These are phyloP conservation scores for Phytophthora hybrid DNA, from an alignment of 352 stramenopile species.

Conservation along the genomic window DNA sequence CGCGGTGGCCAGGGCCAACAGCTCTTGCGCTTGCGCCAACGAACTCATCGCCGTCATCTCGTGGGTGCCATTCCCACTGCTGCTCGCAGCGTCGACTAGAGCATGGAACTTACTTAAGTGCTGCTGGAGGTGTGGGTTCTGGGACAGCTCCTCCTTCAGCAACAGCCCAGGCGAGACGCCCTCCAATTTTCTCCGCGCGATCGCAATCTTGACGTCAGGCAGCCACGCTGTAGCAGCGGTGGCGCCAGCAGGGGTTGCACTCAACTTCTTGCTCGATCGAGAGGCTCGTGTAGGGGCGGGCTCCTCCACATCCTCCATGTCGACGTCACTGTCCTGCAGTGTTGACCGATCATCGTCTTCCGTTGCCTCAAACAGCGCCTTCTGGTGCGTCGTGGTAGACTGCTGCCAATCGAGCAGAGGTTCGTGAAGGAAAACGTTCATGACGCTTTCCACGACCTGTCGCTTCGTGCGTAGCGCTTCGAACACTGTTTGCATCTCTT, in stretches of 20 bases:
- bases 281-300: neutral
- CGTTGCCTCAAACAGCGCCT: slow-evolving; percentile 55
- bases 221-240: slow-evolving; percentile 55
- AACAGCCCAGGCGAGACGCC: slow-evolving; percentile 71
- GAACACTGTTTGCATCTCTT: slow-evolving; percentile 89
- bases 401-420: slow-evolving; percentile 92
- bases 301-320: slow-evolving; percentile 42
- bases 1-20: slow-evolving; percentile 84
- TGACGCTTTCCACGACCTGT: slow-evolving; percentile 87
- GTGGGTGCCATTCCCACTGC: slow-evolving; percentile 9
- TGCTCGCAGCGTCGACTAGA: slow-evolving; percentile 55
- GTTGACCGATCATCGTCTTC: slow-evolving; percentile 31
- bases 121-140: slow-evolving; percentile 72
- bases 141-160: slow-evolving; percentile 77
- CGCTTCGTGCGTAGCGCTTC: slow-evolving; percentile 84
- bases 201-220: slow-evolving; percentile 80
- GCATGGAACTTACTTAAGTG: slow-evolving; percentile 66
- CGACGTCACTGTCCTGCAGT: slow-evolving; percentile 42
- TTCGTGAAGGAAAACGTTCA: slow-evolving; percentile 94
- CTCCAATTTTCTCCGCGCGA: slow-evolving; percentile 78
- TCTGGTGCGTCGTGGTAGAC: slow-evolving; percentile 68
- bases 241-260: slow-evolving; percentile 2
- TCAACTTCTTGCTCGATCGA: slow-evolving; percentile 26
- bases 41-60: slow-evolving; percentile 51
- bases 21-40: slow-evolving; percentile 81